A percentile compares a stretch with the other conserved stretches of the same genome.
These are phyloP conservation scores for Marvania coccoides DNA, from an alignment of 139 green algal genomes.

Conservation along the genomic window DNA sequence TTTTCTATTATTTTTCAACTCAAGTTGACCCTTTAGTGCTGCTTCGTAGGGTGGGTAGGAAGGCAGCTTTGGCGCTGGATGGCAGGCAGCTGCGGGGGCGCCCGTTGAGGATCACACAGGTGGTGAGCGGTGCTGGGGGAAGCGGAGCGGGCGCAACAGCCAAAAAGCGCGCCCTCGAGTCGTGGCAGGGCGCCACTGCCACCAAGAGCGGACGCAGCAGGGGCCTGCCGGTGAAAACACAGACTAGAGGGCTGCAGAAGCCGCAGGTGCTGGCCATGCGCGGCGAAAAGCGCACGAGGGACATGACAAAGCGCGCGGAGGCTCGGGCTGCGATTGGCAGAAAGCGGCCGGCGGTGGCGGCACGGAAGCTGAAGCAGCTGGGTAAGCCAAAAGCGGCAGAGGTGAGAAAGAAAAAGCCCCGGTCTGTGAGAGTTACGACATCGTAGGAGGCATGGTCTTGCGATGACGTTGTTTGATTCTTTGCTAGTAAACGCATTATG, in stretches of 20 bases:
- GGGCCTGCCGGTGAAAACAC: not conserved
- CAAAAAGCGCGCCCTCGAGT: not conserved
- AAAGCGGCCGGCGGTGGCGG: constrained; percentile 39
- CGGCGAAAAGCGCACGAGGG: not conserved
- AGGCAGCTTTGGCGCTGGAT: constrained; percentile 31
- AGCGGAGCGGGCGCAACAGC: not conserved
- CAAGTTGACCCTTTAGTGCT: not conserved
- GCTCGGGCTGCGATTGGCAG: not conserved
- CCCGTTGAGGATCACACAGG: constrained; percentile 33
- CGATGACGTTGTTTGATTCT: too few species aligned
- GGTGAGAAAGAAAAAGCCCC: not conserved
- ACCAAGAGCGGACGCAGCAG: constrained; percentile 33
- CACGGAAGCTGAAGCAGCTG: constrained; percentile 24
- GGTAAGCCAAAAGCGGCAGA: not conserved
- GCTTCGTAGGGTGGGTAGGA: not conserved
- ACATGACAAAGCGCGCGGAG: not conserved
- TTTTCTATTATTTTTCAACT: too few species aligned
- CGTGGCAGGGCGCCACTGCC: constrained; percentile 44
- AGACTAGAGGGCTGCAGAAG: not conserved
- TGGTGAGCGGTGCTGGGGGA: not conserved
- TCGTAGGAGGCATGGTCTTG: too few species aligned
- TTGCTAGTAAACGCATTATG: too few species aligned
- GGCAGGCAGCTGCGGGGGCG: constrained; percentile 29
- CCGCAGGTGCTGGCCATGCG: not conserved
- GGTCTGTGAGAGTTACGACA: too few species aligned